Evolutionary conservation across 2,329 filamentous ascomycete species (phyloP), one percentile per base, ranked within the genome.

Genomic region (Fusarium piperis): DNA sequence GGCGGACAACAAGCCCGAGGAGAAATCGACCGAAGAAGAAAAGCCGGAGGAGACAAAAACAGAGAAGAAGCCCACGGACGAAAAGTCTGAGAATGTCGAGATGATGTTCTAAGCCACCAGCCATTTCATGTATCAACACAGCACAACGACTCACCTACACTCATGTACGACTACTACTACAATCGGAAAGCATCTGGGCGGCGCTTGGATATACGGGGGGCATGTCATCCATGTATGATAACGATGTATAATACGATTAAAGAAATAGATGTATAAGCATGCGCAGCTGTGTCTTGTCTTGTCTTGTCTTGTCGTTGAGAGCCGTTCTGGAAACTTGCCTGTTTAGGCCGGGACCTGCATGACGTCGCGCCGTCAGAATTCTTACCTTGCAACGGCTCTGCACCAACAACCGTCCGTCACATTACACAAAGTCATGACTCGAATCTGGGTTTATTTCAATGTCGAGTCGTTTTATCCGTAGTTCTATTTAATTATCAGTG

Each of bases 311-410:
- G 39, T 30, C 44, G 44, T 48, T 48, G 44, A 48, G 16, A 30
- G 26, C 18, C 10, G 26, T 73, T 65, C 57, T 48, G 39, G 51
- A 64, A 68, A 46, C 41, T 67, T 74, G 69, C 61, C 67, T 59
- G 15, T 57, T 71, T 26, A 15, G 44, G 63, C 32, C 38, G 48
- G 71, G 55, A 61, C 62, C 63, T 70, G 60, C 62, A 74, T 72
- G 65, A 72, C 46, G 46, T 62, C 33, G 46, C 55, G 44, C 63
- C 61, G 59, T 73, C 71, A 73, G 68, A 64, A 73, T 44, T 67
- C 30, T 58, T 51, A 26, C 46, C 41, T 48, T 60, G 44, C 20
- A 60, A 41, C 39, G 53, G 30, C 46, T 35, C 16, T 39, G 32
- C 32, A 33, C 20, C 48, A 57, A 58, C 59, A 11, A 36, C 51